Evolutionary conservation across 176 grass and related monocot genomes (phyloP).

Genomic region (Carex pumila): DNA sequence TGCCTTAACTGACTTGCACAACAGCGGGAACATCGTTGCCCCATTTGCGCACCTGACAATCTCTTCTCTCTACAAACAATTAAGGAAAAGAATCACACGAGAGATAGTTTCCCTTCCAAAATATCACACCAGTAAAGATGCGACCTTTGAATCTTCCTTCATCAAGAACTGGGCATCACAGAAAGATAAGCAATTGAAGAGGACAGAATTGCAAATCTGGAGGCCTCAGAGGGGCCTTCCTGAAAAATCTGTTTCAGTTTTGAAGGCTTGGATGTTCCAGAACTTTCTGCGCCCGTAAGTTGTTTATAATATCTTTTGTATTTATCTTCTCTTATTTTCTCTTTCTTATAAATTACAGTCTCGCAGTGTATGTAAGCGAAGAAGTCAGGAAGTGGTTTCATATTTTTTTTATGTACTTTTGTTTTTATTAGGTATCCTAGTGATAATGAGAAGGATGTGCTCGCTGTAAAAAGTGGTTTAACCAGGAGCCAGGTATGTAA

Average conservation of each 20-base stretch:
- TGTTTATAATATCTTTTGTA: background rate
- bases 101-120: conserved; percentile 32
- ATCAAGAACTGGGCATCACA: conserved; percentile 65
- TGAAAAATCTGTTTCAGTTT: conserved; percentile 72
- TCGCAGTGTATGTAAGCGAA: background rate
- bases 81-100: conserved; percentile 40
- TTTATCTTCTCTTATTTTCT: background rate
- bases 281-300: conserved; percentile 93
- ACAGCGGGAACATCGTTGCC: conserved; percentile 20
- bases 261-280: conserved; percentile 84
- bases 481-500: conserved; percentile 56
- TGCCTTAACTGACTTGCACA: conserved; percentile 18
- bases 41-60: conserved; percentile 56
- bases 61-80: conserved; percentile 36
- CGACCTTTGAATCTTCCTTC: conserved; percentile 46
- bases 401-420: background rate
- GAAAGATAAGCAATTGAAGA: conserved; percentile 44
- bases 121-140: conserved; percentile 21
- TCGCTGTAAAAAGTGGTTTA: conserved; percentile 68
- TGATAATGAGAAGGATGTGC: conserved; percentile 78
- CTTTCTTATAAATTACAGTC: background rate
- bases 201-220: conserved; percentile 61
- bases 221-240: conserved; percentile 80
- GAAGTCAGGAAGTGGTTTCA: background rate
- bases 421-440: conserved; percentile 60